A percentile compares a stretch with the other conserved stretches of the same genome.
Conservation (phyloP, 805 yeast genomes). For the Nakazawaea sp. region DNA sequence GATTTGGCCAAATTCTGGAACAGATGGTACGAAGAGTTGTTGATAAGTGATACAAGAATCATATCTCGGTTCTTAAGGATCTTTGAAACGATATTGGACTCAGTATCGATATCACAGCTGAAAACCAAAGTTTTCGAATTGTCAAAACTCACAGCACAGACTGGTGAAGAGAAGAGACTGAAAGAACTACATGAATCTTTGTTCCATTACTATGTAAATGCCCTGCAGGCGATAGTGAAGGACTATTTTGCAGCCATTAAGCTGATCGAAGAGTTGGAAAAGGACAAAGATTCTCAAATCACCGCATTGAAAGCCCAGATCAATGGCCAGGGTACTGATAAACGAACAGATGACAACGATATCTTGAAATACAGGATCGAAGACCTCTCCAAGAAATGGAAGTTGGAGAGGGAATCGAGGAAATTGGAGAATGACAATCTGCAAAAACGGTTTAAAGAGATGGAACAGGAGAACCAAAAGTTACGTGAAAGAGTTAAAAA, state of each 20-base stretch:
- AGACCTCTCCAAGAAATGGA: slow-evolving; percentile 60
- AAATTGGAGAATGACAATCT: slow-evolving; percentile 55
- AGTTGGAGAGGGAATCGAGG: slow-evolving; percentile 64
- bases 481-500: neutral
- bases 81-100: slow-evolving; percentile 50
- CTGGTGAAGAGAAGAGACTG: slow-evolving; percentile 13
- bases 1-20: slow-evolving; percentile 26
- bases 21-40: slow-evolving; percentile 34
- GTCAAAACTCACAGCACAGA: slow-evolving; percentile 18
- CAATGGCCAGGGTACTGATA: neutral
- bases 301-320: slow-evolving; percentile 2
- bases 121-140: slow-evolving; percentile 38
- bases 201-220: slow-evolving; percentile 47
- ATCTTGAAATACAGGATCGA: slow-evolving; percentile 45
- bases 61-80: slow-evolving; percentile 43
- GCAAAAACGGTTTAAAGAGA: slow-evolving; percentile 37
- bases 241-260: slow-evolving; percentile 35
- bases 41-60: slow-evolving; percentile 34
- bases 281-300: slow-evolving; percentile 1
- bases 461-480: slow-evolving; percentile 46
- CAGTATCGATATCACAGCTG: slow-evolving; percentile 53
- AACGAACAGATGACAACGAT: neutral
- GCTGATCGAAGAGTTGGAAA: slow-evolving; percentile 3
- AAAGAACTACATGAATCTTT: slow-evolving; percentile 27
- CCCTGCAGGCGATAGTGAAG: slow-evolving; percentile 48